Evolutionary conservation across 352 stramenopile species (phyloP), one percentile per base, ranked within the genome.

Genomic region (Saprolegnia parasitica): DNA sequence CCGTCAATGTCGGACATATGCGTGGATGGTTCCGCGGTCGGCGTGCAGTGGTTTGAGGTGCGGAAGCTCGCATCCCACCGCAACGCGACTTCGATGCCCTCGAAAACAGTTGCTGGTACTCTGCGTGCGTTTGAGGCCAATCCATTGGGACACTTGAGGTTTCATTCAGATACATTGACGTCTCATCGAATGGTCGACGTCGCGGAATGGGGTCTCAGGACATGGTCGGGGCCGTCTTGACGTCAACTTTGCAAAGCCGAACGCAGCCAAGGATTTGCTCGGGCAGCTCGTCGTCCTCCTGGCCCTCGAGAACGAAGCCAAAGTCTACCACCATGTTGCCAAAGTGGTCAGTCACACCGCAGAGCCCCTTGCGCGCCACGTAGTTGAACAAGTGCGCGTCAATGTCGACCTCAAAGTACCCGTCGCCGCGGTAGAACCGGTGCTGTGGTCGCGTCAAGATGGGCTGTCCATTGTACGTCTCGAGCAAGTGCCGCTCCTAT

Each of bases 351-450:
- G 85, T 85, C 21, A 93, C 82, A 0, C 85, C 83, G 0, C 84
- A 82, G 1, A 93, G 76, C 0, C 83, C 83, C 56, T 90, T 90
- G 23, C 85, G 82, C 16, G 85, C 85, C 16, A 93, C 80, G 50
- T 87, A 93, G 63, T 93, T 93, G 76, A 93, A 93, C 60, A 89
- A 76, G 58, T 93, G 85, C 5, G 82, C 85, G 56, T 93, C 84
- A 35, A 93, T 83, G 56, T 93, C 85, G 15, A 93, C 79, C 58
- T 93, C 85, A 72, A 91, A 91, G 76, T 93, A 93, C 39, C 81
- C 77, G 20, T 87, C 74, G 3, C 81, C 83, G 9, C 68, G 74
- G 50, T 88, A 89, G 68, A 93, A 93, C 10, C 76, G 79, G 37
- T 93, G 85, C 72, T 93, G 85, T 16, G 85, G 85, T 0, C 85